Percentiles rank a stretch among this genome's conserved stretches.
phyloP scores from a whole-genome alignment of 768 basidiomycete genomes.

The Pleurotus cornucopiae region DNA sequence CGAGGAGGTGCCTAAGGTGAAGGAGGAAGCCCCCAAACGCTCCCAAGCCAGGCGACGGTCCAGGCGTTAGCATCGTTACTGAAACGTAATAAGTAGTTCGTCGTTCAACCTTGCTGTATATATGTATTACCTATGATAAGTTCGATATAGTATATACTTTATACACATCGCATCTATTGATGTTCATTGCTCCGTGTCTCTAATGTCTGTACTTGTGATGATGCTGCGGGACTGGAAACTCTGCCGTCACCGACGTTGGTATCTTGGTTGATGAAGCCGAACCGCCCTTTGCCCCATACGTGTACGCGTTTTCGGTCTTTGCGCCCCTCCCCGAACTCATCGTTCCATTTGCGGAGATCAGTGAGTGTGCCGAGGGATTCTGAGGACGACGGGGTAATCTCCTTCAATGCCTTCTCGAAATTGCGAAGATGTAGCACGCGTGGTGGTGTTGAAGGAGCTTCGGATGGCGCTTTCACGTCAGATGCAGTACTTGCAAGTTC shows the following conservation, averaged over 20 bases:
- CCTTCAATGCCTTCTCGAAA: conserved; percentile 80
- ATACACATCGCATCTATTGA: conserved; percentile 1
- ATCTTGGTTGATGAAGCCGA: conserved; percentile 70
- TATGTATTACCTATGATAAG: not conserved
- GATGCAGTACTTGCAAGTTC: conserved; percentile 11
- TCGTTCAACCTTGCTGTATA: not conserved
- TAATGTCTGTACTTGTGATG: conserved; percentile 13
- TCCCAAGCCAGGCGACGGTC: conserved; percentile 7
- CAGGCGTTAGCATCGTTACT: no score
- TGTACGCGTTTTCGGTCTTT: conserved; percentile 57
- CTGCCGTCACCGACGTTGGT: conserved; percentile 38
- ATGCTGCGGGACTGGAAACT: conserved; percentile 22
- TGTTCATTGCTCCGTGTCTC: conserved; percentile 10
- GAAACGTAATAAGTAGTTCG: no score
- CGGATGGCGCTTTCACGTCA: not conserved
- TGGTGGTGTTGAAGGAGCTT: conserved; percentile 8
- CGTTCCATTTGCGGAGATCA: conserved; percentile 85
- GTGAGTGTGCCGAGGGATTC: conserved; percentile 73
- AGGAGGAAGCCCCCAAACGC: conserved; percentile 14
- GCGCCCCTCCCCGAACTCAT: conserved; percentile 88
- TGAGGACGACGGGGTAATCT: conserved; percentile 87
- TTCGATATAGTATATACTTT: conserved; percentile 1
- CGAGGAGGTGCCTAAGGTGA: conserved; percentile 15
- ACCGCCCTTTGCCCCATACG: conserved; percentile 84
- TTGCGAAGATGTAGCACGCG: conserved; percentile 55